Base-by-base conservation (phyloP, 768 basidiomycete genomes). In the Tulasnella sp. region DNA sequence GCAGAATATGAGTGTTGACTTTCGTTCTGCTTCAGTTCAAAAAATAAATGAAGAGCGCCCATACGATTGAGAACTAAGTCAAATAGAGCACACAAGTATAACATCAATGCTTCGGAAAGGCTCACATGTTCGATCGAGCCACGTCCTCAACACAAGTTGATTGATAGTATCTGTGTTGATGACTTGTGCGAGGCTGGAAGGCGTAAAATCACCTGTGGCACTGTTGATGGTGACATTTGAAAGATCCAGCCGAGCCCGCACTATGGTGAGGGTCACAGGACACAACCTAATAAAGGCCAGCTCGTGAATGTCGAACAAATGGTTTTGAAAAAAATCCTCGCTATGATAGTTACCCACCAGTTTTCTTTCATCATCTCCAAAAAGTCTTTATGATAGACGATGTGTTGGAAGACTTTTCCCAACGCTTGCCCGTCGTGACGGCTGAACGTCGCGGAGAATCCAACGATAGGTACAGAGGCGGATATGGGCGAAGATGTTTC, bases 391-490 rank as follows among this genome's bases (percentile, higher is more conserved):
- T 98, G 93, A 68, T 90, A 98, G 0, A 96, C 93, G 54, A 98
- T 92, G 50, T 77, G 76, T 66, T 96, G 81, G 66, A 94, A 98
- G 1, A 96, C 84, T 2, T 85, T 83, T 4, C 89, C 84, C 2
- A 98, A 78, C 1, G 92, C 88, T 1, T 93, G 74, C 3, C 91
- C 87, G 64, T 98, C 94, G 63, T 93, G 88, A 27, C 94, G 79
- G 63, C 82, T 84, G 73, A 96, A 96, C 0, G 94, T 98, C 1
- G 94, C 94, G 55, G 91, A 92, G 68, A 98, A 96, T 0, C 93
- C 94, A 46, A 98, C 77, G 52, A 96, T 82, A 2, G 93, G 91
- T 25, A 93, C 80, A 17, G 17, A 21, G 2, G 46, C 21, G 69
- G 67, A 41, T 73, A 68, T 45, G 59, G 60, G 24, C 73, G 74